phyloP scores from a whole-genome alignment of 169 alveolate species.

The Sarcocystis neurona region DNA sequence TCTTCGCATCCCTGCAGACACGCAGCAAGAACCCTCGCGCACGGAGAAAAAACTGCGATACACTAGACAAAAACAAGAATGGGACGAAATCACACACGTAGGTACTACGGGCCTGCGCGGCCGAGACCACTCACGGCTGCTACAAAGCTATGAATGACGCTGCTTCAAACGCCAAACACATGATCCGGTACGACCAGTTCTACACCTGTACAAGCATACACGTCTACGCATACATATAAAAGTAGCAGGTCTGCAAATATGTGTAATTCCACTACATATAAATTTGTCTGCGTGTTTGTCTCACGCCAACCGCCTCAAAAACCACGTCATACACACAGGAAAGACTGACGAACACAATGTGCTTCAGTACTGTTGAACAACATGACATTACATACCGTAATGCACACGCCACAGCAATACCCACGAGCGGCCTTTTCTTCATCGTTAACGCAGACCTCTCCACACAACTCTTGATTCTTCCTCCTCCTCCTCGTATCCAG shows the following conservation, averaged over 20 bases:
- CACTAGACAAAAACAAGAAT: background rate
- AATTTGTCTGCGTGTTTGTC: background rate
- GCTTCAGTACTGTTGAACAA: too few relatives aligned
- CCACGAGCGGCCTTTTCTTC: too few relatives aligned
- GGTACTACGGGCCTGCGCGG: background rate
- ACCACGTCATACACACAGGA: too few relatives aligned
- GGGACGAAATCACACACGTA: background rate
- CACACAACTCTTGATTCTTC: too few relatives aligned
- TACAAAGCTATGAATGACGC: background rate
- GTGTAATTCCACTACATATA: background rate
- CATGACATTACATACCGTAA: too few relatives aligned
- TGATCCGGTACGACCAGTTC: background rate
- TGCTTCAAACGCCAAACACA: background rate
- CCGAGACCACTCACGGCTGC: background rate
- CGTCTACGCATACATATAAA: too few relatives aligned
- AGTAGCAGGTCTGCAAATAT: too few relatives aligned
- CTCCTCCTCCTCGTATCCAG: too few relatives aligned
- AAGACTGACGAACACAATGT: too few relatives aligned
- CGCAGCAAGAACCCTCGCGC: background rate
- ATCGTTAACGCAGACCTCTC: too few relatives aligned
- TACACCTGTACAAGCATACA: background rate
- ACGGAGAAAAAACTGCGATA: background rate
- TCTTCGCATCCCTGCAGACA: slow-evolving; percentile 81
- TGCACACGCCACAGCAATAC: too few relatives aligned
- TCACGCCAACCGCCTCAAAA: background rate